Evolutionary conservation across 176 grass and related monocot species (phyloP), one percentile per base, ranked within the genome.

Genomic region (Cenchrus fungigraminus): DNA sequence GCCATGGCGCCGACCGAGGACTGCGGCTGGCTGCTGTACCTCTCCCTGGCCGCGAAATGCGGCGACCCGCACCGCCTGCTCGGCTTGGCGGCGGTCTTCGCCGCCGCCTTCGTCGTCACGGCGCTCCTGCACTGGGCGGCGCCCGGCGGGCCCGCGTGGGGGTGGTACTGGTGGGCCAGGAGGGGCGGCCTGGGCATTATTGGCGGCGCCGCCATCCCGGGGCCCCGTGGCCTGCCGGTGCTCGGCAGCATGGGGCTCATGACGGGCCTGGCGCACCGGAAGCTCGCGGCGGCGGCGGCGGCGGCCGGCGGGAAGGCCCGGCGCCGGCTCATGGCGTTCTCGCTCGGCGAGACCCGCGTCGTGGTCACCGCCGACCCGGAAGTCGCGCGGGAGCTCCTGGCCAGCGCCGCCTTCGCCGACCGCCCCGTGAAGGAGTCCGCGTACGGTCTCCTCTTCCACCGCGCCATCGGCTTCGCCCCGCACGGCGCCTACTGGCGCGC

Each of bases 381-480:
- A 85, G 85, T 94, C 2, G 94, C 94, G 1, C 59, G 66, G 9
- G 94, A 97, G 74, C 82, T 97, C 25, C 87, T 94, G 2, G 66
- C 82, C 43, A 90, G 94, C 90, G 11, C 91, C 25, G 65, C 79
- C 17, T 94, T 97, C 86, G 91, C 92, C 4, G 87, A 97, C 85
- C 89, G 94, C 11, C 94, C 94, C 9, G 22, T 85, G 6, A 97
- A 94, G 68, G 94, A 97, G 63, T 92, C 94, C 8, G 94, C 94
- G 20, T 94, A 94, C 79, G 89, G 87, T 14, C 89, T 97, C 55
- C 71, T 97, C 71, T 97, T 97, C 85, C 71, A 94, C 76, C 94
- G 91, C 82, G 90, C 94, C 71, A 94, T 97, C 85, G 94, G 94
- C 12, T 97, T 97, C 87, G 94, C 94, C 6, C 87, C 89, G 20